Evolutionary conservation across 202 grass and related monocot species (phyloP).

Genomic region (Panicum hallii): DNA sequence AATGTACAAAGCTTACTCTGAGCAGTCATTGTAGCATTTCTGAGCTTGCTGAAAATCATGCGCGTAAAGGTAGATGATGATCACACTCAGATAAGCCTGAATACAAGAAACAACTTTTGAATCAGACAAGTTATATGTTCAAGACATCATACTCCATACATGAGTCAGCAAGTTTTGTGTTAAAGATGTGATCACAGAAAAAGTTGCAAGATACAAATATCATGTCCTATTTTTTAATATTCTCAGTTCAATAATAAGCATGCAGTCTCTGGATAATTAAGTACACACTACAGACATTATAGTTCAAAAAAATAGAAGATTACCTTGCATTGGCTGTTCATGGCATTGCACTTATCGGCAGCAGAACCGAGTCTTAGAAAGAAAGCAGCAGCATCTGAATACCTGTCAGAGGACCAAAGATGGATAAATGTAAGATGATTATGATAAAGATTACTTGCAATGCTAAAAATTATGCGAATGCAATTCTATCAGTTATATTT

Average conservation of each 20-base stretch:
- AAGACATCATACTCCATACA: background rate
- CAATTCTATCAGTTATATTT: background rate
- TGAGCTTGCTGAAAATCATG: conserved; percentile 99
- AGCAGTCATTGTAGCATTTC: conserved; percentile 99
- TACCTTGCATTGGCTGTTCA: conserved; percentile 99
- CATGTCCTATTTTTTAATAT: background rate
- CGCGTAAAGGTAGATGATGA: conserved; percentile 89
- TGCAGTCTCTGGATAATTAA: conserved; percentile 26
- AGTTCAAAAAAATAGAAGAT: background rate
- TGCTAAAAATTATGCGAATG: background rate
- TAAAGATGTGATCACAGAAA: background rate
- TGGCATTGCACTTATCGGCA: conserved; percentile 94
- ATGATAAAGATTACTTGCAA: background rate
- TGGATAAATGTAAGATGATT: conserved; percentile 13
- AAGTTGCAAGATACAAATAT: background rate
- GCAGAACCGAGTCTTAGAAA: conserved; percentile 83
- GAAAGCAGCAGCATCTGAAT: conserved; percentile 82
- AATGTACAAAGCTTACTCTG: conserved; percentile 66
- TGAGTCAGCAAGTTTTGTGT: background rate
- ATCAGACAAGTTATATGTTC: conserved; percentile 2
- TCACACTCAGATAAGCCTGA: conserved; percentile 93
- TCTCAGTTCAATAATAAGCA: background rate
- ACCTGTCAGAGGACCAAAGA: conserved; percentile 54
- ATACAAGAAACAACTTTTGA: conserved; percentile 39
- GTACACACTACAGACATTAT: background rate